These are phyloP conservation scores for Tinospora cordifolia DNA, from an alignment of 164 flowering plant genomes.

Conservation along the genomic window DNA sequence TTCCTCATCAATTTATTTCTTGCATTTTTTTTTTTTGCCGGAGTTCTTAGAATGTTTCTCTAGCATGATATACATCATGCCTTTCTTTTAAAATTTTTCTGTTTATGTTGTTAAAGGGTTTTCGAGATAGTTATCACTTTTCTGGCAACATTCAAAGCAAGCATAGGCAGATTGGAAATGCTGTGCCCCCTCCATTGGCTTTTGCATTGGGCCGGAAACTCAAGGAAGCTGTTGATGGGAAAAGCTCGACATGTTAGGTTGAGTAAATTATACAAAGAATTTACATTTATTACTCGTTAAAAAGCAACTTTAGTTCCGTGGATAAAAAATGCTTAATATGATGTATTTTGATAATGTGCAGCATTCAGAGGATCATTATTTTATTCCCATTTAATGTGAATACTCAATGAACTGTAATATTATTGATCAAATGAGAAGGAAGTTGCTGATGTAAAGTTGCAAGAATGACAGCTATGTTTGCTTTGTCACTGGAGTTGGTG, in stretches of 20 bases:
- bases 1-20: background rate
- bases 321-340: background rate
- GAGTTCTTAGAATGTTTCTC: no score
- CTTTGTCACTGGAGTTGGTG: no score
- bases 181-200: constrained; percentile 86
- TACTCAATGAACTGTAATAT: background rate
- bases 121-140: constrained; percentile 66
- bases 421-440: background rate
- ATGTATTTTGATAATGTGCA: background rate
- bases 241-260: background rate
- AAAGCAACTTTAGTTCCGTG: background rate
- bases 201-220: constrained; percentile 73
- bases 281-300: background rate
- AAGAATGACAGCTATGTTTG: no score
- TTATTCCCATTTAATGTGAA: background rate
- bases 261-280: background rate
- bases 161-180: constrained; percentile 86
- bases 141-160: constrained; percentile 61
- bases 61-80: background rate
- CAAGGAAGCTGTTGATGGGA: constrained; percentile 42
- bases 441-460: background rate
- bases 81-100: background rate
- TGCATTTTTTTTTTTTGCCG: background rate
- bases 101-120: constrained; percentile 42
- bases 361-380: background rate